Base-by-base conservation (phyloP, 1,284 basidiomycete species). In the Phellopilus nigrolimitatus region DNA sequence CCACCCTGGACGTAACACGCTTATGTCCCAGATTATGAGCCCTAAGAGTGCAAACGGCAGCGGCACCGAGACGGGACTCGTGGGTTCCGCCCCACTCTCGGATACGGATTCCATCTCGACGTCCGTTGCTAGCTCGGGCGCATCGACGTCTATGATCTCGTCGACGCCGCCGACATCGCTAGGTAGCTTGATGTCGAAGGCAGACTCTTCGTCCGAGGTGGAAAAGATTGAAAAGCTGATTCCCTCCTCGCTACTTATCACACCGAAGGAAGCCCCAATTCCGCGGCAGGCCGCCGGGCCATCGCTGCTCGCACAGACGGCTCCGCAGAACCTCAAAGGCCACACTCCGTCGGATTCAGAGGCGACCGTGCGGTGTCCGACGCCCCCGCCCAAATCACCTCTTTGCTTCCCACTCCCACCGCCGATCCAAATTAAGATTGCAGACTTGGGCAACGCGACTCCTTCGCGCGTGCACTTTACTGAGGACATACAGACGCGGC, bases 401-500 rank as follows among this genome's bases (percentile, higher is more conserved):
- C 12, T 30, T 30, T 12, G 6, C 28, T 6, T 30, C 22, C 56
- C 57, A n/a, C 47, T 57, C 15, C 19, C 54, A 19, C 60, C 68
- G 19, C 76, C 78, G 1, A 83, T 95, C 61, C 83, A 79, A n/a
- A 79, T 95, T 66, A 95, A 95, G 75, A 93, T 95, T 59, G 91
- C 92, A 28, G 91, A 95, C 65, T 71, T 95, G 39, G 91, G 90
- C 24, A 93, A 93, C 64, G 91, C 90, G 19, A 91, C 90, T 21
- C 87, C 85, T 1, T 83, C 82, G 13, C 85, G 79, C 62, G 80
- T 82, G 58, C 92, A 94, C 65, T 95, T 82, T 62, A 94, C 91
- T 8, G 91, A 95, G 62, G 92, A 95, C 65, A 95, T 95, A 57
- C 93, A 95, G 69, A 95, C 93, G 30, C 78, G 93, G 27, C 93